Evolutionary conservation across 108 stramenopile genomes (phyloP).

Genomic region (Schizochytrium sp.): DNA sequence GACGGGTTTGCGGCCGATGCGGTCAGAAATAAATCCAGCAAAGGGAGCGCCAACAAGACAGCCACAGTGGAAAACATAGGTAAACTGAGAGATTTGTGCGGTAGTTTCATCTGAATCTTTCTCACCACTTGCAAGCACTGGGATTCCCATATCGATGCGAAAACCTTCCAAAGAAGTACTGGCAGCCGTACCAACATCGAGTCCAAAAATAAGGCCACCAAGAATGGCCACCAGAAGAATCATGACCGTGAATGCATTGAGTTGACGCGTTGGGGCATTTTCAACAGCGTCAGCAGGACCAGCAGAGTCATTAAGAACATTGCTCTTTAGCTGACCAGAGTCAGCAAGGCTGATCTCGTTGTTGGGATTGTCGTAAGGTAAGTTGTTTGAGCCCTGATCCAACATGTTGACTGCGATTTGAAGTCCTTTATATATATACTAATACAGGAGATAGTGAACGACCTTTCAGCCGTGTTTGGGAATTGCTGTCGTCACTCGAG

Average conservation of each 20-base stretch:
- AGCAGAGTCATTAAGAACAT: background rate
- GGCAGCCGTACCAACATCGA: conserved; percentile 44
- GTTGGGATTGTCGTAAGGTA: background rate
- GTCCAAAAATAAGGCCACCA: conserved; percentile 50
- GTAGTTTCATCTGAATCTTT: conserved; percentile 33
- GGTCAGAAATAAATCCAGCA: no score
- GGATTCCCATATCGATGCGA: conserved; percentile 43
- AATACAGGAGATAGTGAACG: no score
- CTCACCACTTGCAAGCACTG: conserved; percentile 7
- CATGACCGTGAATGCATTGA: conserved; percentile 50
- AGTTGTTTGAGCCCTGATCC: no score
- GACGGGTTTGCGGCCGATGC: no score
- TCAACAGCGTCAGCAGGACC: background rate
- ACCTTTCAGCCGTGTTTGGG: no score
- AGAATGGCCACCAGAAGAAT: conserved; percentile 46
- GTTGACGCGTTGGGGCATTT: background rate
- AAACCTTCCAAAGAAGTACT: background rate
- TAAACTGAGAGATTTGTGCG: background rate
- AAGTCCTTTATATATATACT: no score
- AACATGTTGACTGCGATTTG: no score
- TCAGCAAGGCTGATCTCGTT: background rate
- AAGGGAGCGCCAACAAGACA: background rate
- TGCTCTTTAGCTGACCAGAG: background rate
- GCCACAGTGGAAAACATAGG: background rate
- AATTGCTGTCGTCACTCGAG: no score